Percentiles rank a stretch among this genome's conserved stretches.
Evolutionary conservation across 1,284 basidiomycete genomes (phyloP).

Genomic region (Farysia itapuensis): DNA sequence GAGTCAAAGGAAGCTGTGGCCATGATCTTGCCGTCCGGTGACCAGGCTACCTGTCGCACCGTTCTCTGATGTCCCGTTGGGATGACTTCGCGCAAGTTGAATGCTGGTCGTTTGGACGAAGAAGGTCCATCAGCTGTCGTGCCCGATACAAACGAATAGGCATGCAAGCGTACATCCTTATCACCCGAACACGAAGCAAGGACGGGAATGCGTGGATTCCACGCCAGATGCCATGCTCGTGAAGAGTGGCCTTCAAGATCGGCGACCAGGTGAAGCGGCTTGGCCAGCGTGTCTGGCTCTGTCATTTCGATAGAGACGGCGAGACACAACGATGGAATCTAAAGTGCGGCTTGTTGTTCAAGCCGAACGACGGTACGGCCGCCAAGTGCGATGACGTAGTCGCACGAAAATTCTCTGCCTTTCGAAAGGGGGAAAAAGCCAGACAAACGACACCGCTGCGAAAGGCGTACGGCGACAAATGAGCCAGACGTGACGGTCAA

Average conservation of each 20-base stretch:
- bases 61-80: conserved; percentile 84
- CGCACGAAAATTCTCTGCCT: too few species aligned
- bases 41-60: conserved; percentile 85
- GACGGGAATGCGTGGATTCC: conserved; percentile 81
- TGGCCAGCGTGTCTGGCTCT: too few species aligned
- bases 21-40: conserved; percentile 82
- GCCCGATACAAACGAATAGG: conserved; percentile 64
- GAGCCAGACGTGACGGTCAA: too few species aligned
- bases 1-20: conserved; percentile 95
- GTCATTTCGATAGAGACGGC: too few species aligned
- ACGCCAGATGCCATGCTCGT: conserved; percentile 77
- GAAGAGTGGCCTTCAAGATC: conserved; percentile 36
- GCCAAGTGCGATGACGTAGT: too few species aligned
- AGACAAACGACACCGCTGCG: too few species aligned
- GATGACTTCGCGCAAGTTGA: conserved; percentile 54
- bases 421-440: too few species aligned
- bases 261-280: conserved; percentile 26
- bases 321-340: too few species aligned
- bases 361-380: too few species aligned
- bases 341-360: too few species aligned
- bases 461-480: too few species aligned
- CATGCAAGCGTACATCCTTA: conserved; percentile 83
- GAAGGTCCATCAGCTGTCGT: conserved; percentile 29
- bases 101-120: conserved; percentile 36
- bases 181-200: conserved; percentile 93